phyloP scores from a whole-genome alignment of 768 basidiomycete genomes.

The Tubosaeta sp. region DNA sequence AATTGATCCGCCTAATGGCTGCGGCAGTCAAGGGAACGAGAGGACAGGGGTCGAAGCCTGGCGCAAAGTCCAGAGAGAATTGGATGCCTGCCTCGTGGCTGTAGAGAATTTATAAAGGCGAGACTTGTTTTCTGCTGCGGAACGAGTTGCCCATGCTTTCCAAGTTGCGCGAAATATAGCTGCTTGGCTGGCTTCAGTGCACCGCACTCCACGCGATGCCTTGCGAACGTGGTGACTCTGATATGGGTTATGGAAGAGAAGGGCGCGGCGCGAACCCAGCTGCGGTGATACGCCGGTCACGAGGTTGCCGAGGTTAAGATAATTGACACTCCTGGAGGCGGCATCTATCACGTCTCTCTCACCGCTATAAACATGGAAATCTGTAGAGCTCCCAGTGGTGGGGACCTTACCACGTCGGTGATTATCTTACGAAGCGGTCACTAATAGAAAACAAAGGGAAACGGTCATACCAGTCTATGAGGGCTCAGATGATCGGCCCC shows the following conservation, averaged over 20 bases:
- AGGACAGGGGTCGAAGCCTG: not conserved
- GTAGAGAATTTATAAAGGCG: not conserved
- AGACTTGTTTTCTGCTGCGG: slow-evolving; percentile 4
- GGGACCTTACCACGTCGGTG: too few species aligned
- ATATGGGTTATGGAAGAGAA: not conserved
- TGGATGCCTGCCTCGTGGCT: not conserved
- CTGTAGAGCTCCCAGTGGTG: too few species aligned
- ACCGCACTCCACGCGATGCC: not conserved
- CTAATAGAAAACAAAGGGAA: too few species aligned
- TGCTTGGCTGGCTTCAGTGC: not conserved
- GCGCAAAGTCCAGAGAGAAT: not conserved
- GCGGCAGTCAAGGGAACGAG: not conserved
- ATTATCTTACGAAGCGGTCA: too few species aligned
- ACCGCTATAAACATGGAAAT: too few species aligned
- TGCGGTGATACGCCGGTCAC: not conserved
- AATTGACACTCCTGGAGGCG: not conserved
- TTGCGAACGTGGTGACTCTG: slow-evolving; percentile 3
- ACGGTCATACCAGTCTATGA: too few species aligned
- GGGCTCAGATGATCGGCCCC: too few species aligned
- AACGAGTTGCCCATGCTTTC: slow-evolving; percentile 3
- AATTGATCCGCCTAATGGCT: not conserved
- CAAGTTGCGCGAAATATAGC: not conserved
- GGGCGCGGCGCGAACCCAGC: not conserved
- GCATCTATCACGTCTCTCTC: not conserved
- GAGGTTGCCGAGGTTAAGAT: not conserved